These are phyloP conservation scores for Apophysomyces trapeziformis DNA, from an alignment of 371 early-diverging fungal genomes.

Conservation along the genomic window DNA sequence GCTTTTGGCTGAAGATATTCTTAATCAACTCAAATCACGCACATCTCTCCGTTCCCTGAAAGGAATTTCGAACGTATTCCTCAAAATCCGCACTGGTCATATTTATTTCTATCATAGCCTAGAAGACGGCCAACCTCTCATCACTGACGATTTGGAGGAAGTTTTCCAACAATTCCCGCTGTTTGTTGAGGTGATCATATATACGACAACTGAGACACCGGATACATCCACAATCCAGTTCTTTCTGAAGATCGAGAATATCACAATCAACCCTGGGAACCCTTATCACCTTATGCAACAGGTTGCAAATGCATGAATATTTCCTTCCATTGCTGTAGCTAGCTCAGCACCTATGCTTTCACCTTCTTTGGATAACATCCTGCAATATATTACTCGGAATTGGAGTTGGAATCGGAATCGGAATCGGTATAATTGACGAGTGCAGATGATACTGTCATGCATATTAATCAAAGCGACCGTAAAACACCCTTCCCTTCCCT, in stretches of 20 bases:
- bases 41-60: constrained; percentile 26
- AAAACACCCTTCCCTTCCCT: background rate
- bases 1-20: constrained; percentile 32
- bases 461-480: background rate
- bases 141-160: constrained; percentile 39
- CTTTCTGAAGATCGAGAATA: constrained; percentile 33
- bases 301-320: constrained; percentile 15
- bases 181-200: constrained; percentile 38
- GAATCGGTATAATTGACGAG: constrained; percentile 14
- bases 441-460: constrained; percentile 2
- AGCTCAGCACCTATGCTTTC: background rate
- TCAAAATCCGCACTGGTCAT: constrained; percentile 38
- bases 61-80: constrained; percentile 28
- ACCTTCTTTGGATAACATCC: background rate
- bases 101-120: constrained; percentile 35
- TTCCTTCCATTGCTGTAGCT: constrained; percentile 13
- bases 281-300: constrained; percentile 38
- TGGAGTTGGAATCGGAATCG: constrained; percentile 15
- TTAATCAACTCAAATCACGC: constrained; percentile 35
- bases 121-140: constrained; percentile 39
- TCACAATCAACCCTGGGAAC: constrained; percentile 29
- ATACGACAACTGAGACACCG: constrained; percentile 22
- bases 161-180: constrained; percentile 45
- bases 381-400: constrained; percentile 10
- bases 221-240: constrained; percentile 23